Evolutionary conservation across 116 monocot species (phyloP), one percentile per base, ranked within the genome.

Genomic region (Posidonia oceanica): DNA sequence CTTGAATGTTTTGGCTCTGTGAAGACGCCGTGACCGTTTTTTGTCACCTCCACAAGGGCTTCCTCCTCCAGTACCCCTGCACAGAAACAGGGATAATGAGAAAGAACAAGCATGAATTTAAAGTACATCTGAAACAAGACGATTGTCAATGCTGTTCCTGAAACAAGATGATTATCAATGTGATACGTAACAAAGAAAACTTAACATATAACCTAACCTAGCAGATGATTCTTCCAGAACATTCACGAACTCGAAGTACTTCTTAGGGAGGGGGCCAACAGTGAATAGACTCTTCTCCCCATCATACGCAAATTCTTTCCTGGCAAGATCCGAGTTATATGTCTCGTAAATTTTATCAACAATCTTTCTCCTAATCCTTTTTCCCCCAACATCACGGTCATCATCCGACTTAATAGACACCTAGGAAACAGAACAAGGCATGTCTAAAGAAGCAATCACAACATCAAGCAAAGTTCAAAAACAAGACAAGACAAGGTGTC

Each of bases 271-370:
- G 59, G 85, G 57, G 4, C 94, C 87, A 58, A 90, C 77, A 17
- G 90, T 90, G 69, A 83, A 90, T 38, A 94, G 75, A 22, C 76
- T 79, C 67, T 83, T 94, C 36, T 90, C 90, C 13, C 94, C 94
- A 80, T 94, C 94, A 69, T 85, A 90, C 15, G 81, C 90, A 83
- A 87, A 85, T 1, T 78, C 52, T 63, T 94, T 94, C 42, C 82
- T 79, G 10, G 64, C 81, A 79, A 89, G 87, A 40, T 94, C 94
- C 7, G 78, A 75, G 39, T 74, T 71, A 17, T 87, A 89, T 7
- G 81, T 87, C 22, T 85, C 77, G 53, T 82, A 78, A 21, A 94
- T 61, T 38, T 76, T 85, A 14, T 94, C 83, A 10, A 94, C 74
- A 7, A 94, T 60, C 56, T 90, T 89, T 66, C 85, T 75, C 1